Evolutionary conservation across 306 rosid genomes (phyloP), one percentile per base, ranked within the genome.

Genomic region (Citrullus amarus): DNA sequence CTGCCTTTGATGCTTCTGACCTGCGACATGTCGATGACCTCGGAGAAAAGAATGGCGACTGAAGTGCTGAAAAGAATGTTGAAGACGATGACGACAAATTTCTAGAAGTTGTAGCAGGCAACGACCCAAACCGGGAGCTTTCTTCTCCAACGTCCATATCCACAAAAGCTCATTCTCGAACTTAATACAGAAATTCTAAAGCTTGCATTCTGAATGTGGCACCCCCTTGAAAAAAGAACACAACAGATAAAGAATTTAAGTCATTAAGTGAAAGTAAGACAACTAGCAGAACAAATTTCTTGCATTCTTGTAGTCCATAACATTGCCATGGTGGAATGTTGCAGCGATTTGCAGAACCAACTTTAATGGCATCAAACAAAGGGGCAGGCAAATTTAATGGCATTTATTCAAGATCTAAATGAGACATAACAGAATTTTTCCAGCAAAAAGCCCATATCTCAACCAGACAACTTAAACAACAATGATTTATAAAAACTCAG

Each of bases 1-100:
- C 89, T 46, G 85, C 81, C 77, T 81, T 84, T 2, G 87, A 78
- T 54, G 91, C 82, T 63, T 90, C 90, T 16, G 88, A 85, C 46
- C 83, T 81, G 50, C 84, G 88, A 77, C 84, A 82, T 32, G 98
- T 51, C 13, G 96, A 83, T 6, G 93, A 85, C 84, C 96, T 89
- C 41, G 98, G 98, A 79, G 96, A 93, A 82, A 91, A 91, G 78
- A 93, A 91, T 2, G 98, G 98, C 6, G 98, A 93, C 82, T 91
- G 98, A 62, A 87, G 87, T 30, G 96, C 98, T 12, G 98, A 93
- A 74, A 87, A 88, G 78, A 93, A 93, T 7, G 87, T 85, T 6
- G 96, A 91, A 76, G 98, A 93, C 9, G 98, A 89, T 0, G 98
- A 88, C 2, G 96, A 93, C 88, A 88, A 80, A 62, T 91, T 93